phyloP scores from a whole-genome alignment of 495 filamentous ascomycete genomes.

The Xylaria venustula region DNA sequence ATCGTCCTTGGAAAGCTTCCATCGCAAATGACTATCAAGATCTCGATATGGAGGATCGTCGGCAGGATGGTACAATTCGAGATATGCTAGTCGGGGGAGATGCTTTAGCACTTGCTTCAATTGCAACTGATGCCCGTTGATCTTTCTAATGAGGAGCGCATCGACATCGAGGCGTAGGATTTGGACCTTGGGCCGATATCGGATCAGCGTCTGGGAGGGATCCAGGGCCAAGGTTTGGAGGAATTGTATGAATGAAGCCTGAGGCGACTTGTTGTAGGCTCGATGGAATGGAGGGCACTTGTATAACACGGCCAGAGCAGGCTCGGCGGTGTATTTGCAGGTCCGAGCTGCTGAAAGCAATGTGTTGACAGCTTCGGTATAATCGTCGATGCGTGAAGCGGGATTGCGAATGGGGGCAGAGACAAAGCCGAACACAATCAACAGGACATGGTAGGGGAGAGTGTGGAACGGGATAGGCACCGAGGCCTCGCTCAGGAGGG shows the following conservation, averaged over 20 bases:
- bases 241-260: constrained; percentile 46
- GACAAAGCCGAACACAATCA: constrained; percentile 66
- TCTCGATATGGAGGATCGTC: constrained; percentile 57
- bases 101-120: constrained; percentile 39
- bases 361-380: constrained; percentile 47
- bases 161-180: constrained; percentile 65
- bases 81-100: constrained; percentile 47
- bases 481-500: not conserved
- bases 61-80: constrained; percentile 54
- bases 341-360: constrained; percentile 59
- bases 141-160: constrained; percentile 26
- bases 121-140: constrained; percentile 39
- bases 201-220: constrained; percentile 28
- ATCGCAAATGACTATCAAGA: constrained; percentile 51
- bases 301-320: constrained; percentile 74
- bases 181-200: constrained; percentile 67
- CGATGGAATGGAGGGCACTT: constrained; percentile 56
- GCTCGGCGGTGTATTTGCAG: constrained; percentile 67
- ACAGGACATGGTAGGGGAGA: constrained; percentile 69
- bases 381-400: constrained; percentile 34
- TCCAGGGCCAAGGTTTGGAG: constrained; percentile 21
- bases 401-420: constrained; percentile 60
- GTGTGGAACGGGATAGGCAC: constrained; percentile 64
- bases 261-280: constrained; percentile 36
- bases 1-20: constrained; percentile 55